Conservation (phyloP, 176 grass and related monocot species). For the Areca catechu region DNA sequence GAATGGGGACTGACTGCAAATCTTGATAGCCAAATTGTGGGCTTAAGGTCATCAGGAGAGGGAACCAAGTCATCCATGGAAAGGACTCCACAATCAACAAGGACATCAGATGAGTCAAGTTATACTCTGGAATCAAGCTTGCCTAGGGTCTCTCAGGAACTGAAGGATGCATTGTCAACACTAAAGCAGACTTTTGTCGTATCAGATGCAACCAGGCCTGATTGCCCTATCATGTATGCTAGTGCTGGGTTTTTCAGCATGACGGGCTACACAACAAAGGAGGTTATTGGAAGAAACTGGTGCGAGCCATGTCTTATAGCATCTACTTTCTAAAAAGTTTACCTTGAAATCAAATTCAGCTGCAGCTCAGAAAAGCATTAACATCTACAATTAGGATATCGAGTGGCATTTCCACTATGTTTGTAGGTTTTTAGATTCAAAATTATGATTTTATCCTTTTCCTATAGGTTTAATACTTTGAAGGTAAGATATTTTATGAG, state of each 20-base stretch:
- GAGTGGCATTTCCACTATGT: no score
- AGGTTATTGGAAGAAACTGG: constrained; percentile 56
- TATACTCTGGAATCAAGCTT: constrained; percentile 4
- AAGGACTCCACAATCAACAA: background rate
- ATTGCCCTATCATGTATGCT: constrained; percentile 48
- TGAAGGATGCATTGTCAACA: constrained; percentile 41
- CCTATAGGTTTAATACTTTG: no score
- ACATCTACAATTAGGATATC: no score
- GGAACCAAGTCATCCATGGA: constrained; percentile 22
- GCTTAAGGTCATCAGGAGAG: constrained; percentile 15
- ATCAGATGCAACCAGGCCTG: constrained; percentile 39
- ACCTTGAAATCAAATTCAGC: background rate
- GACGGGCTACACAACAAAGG: constrained; percentile 42
- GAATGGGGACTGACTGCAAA: constrained; percentile 1
- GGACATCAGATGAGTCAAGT: constrained; percentile 30
- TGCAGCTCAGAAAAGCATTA: background rate
- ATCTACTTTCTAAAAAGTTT: background rate
- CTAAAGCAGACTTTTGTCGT: constrained; percentile 51
- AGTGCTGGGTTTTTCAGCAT: constrained; percentile 45
- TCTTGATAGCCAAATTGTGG: background rate
- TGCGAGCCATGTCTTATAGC: background rate
- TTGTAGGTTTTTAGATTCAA: no score
- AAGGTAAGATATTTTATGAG: no score
- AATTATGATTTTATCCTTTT: no score
- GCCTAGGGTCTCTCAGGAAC: constrained; percentile 41